Base-by-base conservation (phyloP, 1,284 basidiomycete genomes). In the Sanghuangporus sanghuang region DNA sequence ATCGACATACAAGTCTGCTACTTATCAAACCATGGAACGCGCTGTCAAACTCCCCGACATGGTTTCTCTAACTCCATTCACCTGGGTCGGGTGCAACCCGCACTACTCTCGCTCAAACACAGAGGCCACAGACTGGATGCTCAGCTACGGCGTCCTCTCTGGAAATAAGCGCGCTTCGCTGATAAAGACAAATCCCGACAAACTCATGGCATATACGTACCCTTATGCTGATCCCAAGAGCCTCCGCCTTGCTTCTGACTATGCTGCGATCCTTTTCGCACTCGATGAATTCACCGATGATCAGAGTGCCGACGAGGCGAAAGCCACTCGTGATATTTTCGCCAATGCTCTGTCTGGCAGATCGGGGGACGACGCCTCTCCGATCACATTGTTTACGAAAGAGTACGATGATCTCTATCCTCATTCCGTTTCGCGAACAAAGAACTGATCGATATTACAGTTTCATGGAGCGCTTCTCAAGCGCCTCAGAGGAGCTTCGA, bases 241-340 rank as follows among this genome's bases (percentile, higher is more conserved):
- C 68, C 82, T 88, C 63, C 78, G 85, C 57, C 84, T 81, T 0
- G 79, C 77, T 49, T 85, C 83, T 69, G 86, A 88, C 72, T 85
- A 85, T 66, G 78, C 87, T 66, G 86, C 87, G 67, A 74, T 85
- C 14, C 78, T 89, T 18, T 89, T 87, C 72, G 83, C 85, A 52
- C 77, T 87, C 60, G 87, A 89, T 70, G 87, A 89, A 72, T 77
- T 87, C 65, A 87, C 84, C 69, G 86, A 89, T 68, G 85, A 86
- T 56, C 85, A 87, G 73, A 79, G 76, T 67, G 81, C 81, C 27
- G 73, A 73, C 61, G 85, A 83, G 60, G 86, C 85, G 8, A 50
- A 27, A 38, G 55, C 36, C 16, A 57, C 61, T 18, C 75, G 78
- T 46, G 72, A 74, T 48, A 86, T 84, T 44, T 81, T 85, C 66